These are phyloP conservation scores for Saccharomycopsis fermentans DNA, from an alignment of 805 yeast genomes.

Conservation along the genomic window DNA sequence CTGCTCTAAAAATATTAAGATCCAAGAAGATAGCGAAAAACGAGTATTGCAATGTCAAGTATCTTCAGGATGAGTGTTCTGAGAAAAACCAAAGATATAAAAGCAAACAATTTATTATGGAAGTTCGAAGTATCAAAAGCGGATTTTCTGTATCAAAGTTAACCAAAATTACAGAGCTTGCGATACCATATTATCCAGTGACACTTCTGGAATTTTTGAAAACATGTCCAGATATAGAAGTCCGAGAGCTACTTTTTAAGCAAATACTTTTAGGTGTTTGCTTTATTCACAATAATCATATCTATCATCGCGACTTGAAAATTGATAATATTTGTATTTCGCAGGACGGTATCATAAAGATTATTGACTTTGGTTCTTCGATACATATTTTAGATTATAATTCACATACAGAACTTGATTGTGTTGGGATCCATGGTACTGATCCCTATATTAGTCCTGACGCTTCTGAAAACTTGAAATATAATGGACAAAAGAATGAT, in stretches of 20 bases:
- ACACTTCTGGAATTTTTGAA: slow-evolving; percentile 6
- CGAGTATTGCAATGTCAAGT: neutral
- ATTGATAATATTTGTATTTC: slow-evolving; percentile 77
- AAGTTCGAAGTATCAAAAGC: neutral
- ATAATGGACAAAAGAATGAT: slow-evolving; percentile 13
- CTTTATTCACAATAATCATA: slow-evolving; percentile 82
- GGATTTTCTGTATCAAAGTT: neutral
- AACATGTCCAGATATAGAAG: neutral
- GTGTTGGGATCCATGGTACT: slow-evolving; percentile 15
- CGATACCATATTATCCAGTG: slow-evolving; percentile 14
- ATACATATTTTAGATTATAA: neutral
- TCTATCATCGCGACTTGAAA: slow-evolving; percentile 87
- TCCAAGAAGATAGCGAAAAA: neutral
- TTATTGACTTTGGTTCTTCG: slow-evolving; percentile 79
- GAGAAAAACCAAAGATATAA: neutral
- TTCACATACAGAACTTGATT: neutral
- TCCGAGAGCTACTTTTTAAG: slow-evolving; percentile 35
- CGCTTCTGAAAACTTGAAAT: slow-evolving; percentile 3
- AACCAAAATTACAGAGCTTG: neutral
- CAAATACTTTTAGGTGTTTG: slow-evolving; percentile 73
- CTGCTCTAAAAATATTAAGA: neutral
- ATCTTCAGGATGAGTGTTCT: neutral
- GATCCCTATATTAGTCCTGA: slow-evolving; percentile 18
- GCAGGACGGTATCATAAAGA: slow-evolving; percentile 51
- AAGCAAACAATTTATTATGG: neutral